Conservation (phyloP, 1,139 yeast species). For the Magnusiomyces tetraspermus region DNA sequence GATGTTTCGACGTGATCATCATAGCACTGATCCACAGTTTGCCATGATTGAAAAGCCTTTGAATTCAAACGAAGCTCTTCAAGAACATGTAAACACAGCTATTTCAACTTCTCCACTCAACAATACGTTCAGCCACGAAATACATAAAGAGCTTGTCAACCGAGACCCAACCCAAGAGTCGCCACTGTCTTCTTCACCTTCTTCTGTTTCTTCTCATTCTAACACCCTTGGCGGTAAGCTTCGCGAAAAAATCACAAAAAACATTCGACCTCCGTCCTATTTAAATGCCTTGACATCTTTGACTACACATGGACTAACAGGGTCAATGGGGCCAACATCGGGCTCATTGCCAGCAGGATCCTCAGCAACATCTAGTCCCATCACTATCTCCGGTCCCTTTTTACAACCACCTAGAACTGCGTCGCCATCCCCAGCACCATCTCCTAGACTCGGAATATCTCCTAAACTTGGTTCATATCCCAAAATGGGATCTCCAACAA, state of each 20-base stretch:
- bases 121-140: no score
- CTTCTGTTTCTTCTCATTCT: neutral
- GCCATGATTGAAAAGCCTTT: constrained; percentile 2
- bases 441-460: no score
- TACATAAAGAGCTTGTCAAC: neutral
- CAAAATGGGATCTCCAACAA: no score
- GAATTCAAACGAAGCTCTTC: neutral
- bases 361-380: no score
- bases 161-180: neutral
- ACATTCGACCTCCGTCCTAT: constrained; percentile 1
- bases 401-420: no score
- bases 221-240: neutral
- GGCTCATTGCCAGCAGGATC: no score
- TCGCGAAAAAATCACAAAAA: constrained; percentile 2
- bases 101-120: no score
- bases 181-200: neutral
- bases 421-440: neutral
- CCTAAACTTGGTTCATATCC: no score
- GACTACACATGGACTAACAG: no score
- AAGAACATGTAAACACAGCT: neutral
- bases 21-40: constrained; percentile 1
- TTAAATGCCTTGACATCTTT: neutral
- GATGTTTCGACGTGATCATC: constrained; percentile 4
- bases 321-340: no score
- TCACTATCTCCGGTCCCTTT: no score